A percentile compares a stretch with the other conserved stretches of the same genome.
Conservation (phyloP, 306 rosid species). For the Pyrus betulifolia region DNA sequence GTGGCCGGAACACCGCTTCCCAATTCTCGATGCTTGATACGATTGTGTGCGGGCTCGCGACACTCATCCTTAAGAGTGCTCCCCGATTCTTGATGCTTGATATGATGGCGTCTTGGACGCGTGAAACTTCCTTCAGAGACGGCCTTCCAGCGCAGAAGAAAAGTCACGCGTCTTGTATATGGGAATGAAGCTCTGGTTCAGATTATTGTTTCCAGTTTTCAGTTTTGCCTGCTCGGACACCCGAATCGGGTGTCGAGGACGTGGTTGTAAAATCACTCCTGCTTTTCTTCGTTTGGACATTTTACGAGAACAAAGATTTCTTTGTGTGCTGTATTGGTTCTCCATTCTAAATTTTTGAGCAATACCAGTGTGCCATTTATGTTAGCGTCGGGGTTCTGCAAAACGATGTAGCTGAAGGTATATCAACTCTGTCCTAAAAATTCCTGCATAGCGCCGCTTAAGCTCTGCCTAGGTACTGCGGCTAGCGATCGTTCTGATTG, state of each 20-base stretch:
- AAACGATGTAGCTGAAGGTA: too few relatives aligned
- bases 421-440: too few relatives aligned
- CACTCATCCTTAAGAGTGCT: conserved; percentile 9
- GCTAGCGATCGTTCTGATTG: too few relatives aligned
- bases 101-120: conserved; percentile 11
- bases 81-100: conserved; percentile 45
- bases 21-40: conserved; percentile 39
- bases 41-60: background rate
- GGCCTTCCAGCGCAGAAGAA: conserved; percentile 23
- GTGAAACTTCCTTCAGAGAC: background rate
- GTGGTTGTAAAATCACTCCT: background rate
- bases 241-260: background rate
- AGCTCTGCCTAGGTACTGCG: rapidly evolving
- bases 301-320: background rate
- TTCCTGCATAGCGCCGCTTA: too few relatives aligned
- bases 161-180: conserved; percentile 20
- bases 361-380: background rate
- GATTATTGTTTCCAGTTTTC: conserved; percentile 25
- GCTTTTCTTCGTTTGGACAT: background rate
- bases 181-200: conserved; percentile 97
- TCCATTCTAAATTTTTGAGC: background rate
- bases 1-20: conserved; percentile 61
- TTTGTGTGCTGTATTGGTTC: background rate
- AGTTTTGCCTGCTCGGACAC: conserved; percentile 10
- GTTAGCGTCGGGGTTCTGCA: background rate